These are phyloP conservation scores for Tolypocladium endophyticum DNA, from an alignment of 2,329 filamentous ascomycete species.

Conservation along the genomic window DNA sequence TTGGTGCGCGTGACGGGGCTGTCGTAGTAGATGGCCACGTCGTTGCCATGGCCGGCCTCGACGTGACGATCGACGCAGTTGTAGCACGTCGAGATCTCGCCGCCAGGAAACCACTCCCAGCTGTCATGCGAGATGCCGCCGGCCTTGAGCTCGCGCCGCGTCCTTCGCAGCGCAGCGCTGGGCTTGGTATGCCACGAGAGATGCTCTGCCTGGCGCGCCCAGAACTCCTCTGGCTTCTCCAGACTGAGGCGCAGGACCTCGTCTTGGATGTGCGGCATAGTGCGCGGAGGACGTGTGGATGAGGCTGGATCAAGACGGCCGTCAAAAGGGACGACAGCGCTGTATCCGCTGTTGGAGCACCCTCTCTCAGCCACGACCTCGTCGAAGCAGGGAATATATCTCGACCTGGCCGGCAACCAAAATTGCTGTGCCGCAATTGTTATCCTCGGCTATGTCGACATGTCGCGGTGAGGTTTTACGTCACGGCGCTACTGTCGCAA, in stretches of 20 bases:
- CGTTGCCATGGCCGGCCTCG: slow-evolving; percentile 61
- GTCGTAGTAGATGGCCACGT: slow-evolving; percentile 75
- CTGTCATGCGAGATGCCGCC: slow-evolving; percentile 58
- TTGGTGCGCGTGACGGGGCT: slow-evolving; percentile 71
- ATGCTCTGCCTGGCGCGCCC: slow-evolving; percentile 61
- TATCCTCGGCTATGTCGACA: neutral
- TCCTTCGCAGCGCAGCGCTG: slow-evolving; percentile 45
- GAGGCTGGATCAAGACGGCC: neutral
- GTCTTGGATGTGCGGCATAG: slow-evolving; percentile 30
- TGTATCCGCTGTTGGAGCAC: neutral
- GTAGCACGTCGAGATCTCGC: slow-evolving; percentile 82
- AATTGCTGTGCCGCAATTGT: neutral
- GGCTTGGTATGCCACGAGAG: slow-evolving; percentile 77
- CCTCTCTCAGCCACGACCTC: neutral
- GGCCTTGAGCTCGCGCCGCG: slow-evolving; percentile 51
- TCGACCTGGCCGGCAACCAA: neutral
- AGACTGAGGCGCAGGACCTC: slow-evolving; percentile 48
- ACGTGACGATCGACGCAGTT: slow-evolving; percentile 90
- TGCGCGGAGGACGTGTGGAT: neutral
- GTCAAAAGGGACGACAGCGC: neutral
- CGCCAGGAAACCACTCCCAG: slow-evolving; percentile 87
- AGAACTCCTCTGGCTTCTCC: slow-evolving; percentile 61
- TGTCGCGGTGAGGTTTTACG: neutral
- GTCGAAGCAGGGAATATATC: neutral
- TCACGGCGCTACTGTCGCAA: neutral